These are phyloP conservation scores for Stevia rebaudiana DNA, from an alignment of 140 eudicot species.

Conservation along the genomic window DNA sequence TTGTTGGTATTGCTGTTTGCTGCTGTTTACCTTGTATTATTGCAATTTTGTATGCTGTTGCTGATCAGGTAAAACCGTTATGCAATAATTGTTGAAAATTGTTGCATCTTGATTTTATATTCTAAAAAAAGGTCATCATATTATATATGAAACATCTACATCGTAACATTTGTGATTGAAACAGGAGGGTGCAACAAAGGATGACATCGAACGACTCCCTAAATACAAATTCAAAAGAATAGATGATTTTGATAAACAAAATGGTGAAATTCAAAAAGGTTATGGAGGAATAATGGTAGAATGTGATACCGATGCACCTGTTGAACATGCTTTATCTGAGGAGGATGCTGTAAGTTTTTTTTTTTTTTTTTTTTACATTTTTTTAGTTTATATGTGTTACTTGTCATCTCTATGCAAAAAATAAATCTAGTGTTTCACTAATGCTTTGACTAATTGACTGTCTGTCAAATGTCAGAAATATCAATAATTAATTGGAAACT, in stretches of 20 bases:
- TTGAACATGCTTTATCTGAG: constrained; percentile 21
- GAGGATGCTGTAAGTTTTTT: constrained; percentile 29
- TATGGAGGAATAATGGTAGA: constrained; percentile 28
- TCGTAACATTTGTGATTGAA: not conserved
- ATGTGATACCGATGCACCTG: constrained; percentile 28
- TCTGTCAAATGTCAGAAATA: not conserved
- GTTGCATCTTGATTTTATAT: not conserved
- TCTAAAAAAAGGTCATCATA: not conserved
- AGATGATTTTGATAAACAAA: constrained; percentile 17
- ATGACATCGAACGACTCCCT: constrained; percentile 29
- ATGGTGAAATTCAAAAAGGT: constrained; percentile 26
- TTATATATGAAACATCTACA: not conserved
- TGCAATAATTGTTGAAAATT: not conserved
- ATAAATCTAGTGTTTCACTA: no score
- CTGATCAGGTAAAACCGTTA: constrained; percentile 20
- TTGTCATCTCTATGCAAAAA: not conserved
- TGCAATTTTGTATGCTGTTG: constrained; percentile 26
- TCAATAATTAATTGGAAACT: not conserved
- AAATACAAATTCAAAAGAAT: constrained; percentile 24
- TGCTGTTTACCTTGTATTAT: constrained; percentile 29
- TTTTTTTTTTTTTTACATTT: no score
- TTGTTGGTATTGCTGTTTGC: constrained; percentile 29
- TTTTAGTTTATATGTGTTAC: not conserved
- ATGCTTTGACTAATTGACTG: no score
- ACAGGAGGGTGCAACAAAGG: constrained; percentile 34